Conservation (phyloP, 2,329 filamentous ascomycete species). For the Paracorniculantispora psalliotae region DNA sequence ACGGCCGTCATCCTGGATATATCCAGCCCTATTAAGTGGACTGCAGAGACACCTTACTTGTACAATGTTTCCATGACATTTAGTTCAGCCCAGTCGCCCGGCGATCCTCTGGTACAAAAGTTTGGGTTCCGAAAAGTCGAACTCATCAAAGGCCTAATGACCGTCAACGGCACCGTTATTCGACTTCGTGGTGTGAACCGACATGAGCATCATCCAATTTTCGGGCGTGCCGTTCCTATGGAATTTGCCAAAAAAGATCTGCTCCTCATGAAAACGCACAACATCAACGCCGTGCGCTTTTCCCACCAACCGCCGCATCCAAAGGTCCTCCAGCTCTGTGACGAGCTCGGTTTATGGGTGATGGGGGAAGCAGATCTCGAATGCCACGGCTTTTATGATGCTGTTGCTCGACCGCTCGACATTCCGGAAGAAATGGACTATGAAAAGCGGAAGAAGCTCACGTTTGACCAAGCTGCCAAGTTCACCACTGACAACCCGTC, state of each 20-base stretch:
- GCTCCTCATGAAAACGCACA: slow-evolving; percentile 63
- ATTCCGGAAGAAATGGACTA: slow-evolving; percentile 54
- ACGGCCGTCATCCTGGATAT: slow-evolving; percentile 43
- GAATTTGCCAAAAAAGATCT: slow-evolving; percentile 59
- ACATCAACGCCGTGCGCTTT: slow-evolving; percentile 65
- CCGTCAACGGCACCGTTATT: slow-evolving; percentile 58
- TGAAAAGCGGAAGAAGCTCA: slow-evolving; percentile 54
- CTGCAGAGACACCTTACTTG: slow-evolving; percentile 59
- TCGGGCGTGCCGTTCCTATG: slow-evolving; percentile 58
- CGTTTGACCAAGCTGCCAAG: slow-evolving; percentile 48
- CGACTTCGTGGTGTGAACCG: slow-evolving; percentile 61
- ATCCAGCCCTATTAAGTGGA: slow-evolving; percentile 58
- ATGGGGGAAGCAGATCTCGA: slow-evolving; percentile 48
- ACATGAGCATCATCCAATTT: slow-evolving; percentile 64
- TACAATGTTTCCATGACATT: slow-evolving; percentile 49
- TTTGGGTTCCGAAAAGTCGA: slow-evolving; percentile 63
- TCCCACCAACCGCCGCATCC: slow-evolving; percentile 65
- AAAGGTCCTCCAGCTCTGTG: slow-evolving; percentile 53
- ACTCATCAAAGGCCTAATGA: slow-evolving; percentile 53
- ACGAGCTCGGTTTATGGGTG: slow-evolving; percentile 62
- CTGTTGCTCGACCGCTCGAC: slow-evolving; percentile 43
- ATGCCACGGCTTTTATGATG: slow-evolving; percentile 50
- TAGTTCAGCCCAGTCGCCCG: slow-evolving; percentile 15
- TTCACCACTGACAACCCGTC: slow-evolving; percentile 57
- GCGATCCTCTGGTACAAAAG: slow-evolving; percentile 42